A percentile compares a stretch with the other conserved stretches of the same genome.
Evolutionary conservation across 2,329 filamentous ascomycete genomes (phyloP).

Genomic region (Onygenales sp.): DNA sequence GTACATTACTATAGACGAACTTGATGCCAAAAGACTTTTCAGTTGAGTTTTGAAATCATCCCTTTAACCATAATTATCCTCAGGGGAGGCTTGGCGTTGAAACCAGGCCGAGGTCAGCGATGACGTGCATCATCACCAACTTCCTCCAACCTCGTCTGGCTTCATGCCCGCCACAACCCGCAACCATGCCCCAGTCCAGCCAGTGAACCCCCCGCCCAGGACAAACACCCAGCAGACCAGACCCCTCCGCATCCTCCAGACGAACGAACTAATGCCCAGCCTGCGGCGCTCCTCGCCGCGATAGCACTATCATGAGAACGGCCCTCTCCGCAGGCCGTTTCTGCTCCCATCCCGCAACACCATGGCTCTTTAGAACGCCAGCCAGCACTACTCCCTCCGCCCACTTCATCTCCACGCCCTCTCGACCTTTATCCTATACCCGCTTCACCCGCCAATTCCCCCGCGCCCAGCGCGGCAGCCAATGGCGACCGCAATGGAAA

Average conservation of each 20-base stretch:
- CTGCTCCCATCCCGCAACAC: conserved; percentile 34
- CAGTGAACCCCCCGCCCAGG: background rate
- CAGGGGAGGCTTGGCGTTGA: no score
- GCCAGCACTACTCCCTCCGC: background rate
- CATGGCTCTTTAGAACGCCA: conserved; percentile 13
- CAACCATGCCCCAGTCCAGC: no score
- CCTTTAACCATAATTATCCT: no score
- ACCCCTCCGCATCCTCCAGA: background rate
- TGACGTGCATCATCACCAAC: no score
- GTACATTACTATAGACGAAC: no score
- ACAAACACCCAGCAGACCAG: background rate
- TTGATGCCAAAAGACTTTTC: no score
- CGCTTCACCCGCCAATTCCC: conserved; percentile 7
- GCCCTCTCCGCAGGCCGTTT: conserved; percentile 40
- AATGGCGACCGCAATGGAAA: conserved; percentile 8
- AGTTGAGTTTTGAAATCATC: no score
- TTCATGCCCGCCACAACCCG: no score
- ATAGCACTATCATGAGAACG: conserved; percentile 39
- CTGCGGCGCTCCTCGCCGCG: background rate
- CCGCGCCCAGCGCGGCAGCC: conserved; percentile 14
- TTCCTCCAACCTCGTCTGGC: no score
- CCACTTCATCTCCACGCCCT: conserved; percentile 7
- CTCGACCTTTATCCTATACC: background rate
- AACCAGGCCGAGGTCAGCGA: no score
- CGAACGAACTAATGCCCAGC: conserved; percentile 2